Base-by-base conservation (phyloP, 345 rosid genomes). In the Anastatica hierochuntica region DNA sequence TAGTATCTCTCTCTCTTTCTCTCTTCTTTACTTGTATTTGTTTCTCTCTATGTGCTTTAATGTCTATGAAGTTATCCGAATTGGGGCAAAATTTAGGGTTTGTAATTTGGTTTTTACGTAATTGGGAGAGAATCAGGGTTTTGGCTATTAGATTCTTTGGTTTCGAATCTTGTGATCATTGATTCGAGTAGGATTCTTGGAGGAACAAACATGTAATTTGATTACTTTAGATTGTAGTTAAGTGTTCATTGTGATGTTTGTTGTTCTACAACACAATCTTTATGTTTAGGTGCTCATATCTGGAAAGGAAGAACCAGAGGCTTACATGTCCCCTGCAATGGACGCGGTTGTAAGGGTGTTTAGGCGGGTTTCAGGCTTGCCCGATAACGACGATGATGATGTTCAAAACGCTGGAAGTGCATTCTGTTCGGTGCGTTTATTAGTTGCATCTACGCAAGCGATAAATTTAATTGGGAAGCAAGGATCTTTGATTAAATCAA, bases 401-500 rank as follows among this genome's bases (percentile, higher is more conserved):
- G 43, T 35, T 43, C 49, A 29, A 18, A 56, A 69, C 53, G 67
- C 77, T 49, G 74, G 60, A 20, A 66, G 44, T 70, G 78, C 73
- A 14, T 76, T 79, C 76, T 81, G 69, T 66, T 85, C 94, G 10
- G 60, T 81, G 14, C 71, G 79, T 58, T 69, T 88, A 37, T 52
- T 92, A 79, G 95, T 83, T 63, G 84, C 96, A 8, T 80, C 88
- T 26, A 70, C 90, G 0, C 98, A 92, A 62, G 98, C 95, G 1
- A 88, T 84, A 6, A 83, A 76, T 71, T 74, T 92, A 30, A 92
- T 92, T 24, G 97, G 98, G 35, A 92, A 85, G 68, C 97, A 92
- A 54, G 98, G 97, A 8, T 85, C 84, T 11, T 53, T 70, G 23
- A 88, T 92, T 40, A 92, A 79, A 51, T 92, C 95, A 2, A 81